phyloP scores from a whole-genome alignment of 352 stramenopile species.

The Phytophthora litchii region DNA sequence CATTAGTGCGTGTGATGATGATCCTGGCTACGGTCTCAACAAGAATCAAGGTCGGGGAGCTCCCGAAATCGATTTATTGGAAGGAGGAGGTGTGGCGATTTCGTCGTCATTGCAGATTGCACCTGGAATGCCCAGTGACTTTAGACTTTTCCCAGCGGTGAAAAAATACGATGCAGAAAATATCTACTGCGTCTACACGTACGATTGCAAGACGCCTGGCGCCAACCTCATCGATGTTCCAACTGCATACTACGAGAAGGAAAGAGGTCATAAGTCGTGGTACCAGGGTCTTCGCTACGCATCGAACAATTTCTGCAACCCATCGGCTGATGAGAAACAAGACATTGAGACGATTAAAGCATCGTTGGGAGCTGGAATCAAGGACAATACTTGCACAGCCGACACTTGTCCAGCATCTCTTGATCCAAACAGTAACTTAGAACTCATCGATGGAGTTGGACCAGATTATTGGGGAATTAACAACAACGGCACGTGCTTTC shows the following conservation, averaged over 20 bases:
- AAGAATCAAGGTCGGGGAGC: conserved; percentile 80
- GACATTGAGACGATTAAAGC: conserved; percentile 27
- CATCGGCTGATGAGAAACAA: conserved; percentile 24
- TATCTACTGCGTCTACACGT: conserved; percentile 52
- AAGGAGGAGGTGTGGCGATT: conserved; percentile 80
- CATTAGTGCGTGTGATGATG: conserved; percentile 83
- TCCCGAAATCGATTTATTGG: conserved; percentile 95
- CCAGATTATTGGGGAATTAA: conserved; percentile 63
- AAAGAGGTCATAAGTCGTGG: conserved; percentile 50
- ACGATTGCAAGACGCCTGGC: conserved; percentile 50
- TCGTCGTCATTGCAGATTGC: conserved; percentile 91
- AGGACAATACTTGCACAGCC: conserved; percentile 41
- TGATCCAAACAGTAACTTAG: conserved; percentile 46
- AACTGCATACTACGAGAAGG: conserved; percentile 39
- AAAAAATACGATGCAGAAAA: conserved; percentile 18
- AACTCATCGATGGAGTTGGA: conserved; percentile 43
- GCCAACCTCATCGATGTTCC: conserved; percentile 57
- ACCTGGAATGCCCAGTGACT: conserved; percentile 66
- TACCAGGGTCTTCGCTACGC: conserved; percentile 57
- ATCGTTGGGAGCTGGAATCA: conserved; percentile 40
- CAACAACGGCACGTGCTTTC: conserved; percentile 64
- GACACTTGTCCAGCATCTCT: conserved; percentile 44
- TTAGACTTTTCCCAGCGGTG: conserved; percentile 52
- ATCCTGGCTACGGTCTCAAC: conserved; percentile 91
- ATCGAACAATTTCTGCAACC: conserved; percentile 52